Conservation (phyloP, 176 grass and related monocot species). For the Juncus effusus region DNA sequence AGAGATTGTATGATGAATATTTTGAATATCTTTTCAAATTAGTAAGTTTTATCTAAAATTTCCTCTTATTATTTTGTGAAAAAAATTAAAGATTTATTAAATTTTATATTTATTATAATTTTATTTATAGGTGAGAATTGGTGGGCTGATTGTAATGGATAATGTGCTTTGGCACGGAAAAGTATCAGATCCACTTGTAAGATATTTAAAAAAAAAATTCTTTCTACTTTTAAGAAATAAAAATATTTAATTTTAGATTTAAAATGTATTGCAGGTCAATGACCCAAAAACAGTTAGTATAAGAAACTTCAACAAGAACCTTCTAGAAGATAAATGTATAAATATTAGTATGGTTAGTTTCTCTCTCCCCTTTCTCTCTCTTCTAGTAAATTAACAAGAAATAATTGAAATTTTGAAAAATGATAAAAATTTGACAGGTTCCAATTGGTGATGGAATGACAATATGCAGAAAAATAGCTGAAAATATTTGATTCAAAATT, state of each 20-base stretch:
- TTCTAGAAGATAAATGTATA: constrained; percentile 77
- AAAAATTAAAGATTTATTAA: neutral
- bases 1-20: constrained; percentile 77
- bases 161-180: constrained; percentile 98
- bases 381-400: neutral
- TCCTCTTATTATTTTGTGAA: constrained; percentile 2
- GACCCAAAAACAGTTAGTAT: constrained; percentile 76
- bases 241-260: neutral
- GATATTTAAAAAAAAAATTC: constrained; percentile 22
- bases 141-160: constrained; percentile 89
- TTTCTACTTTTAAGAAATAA: neutral
- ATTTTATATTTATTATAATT: neutral
- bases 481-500: constrained; percentile 24
- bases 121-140: constrained; percentile 59
- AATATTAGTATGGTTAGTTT: constrained; percentile 70
- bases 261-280: constrained; percentile 46
- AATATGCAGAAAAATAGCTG: constrained; percentile 70
- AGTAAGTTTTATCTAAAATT: constrained; percentile 40
- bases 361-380: constrained; percentile 5
- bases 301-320: constrained; percentile 90
- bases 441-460: constrained; percentile 96
- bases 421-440: constrained; percentile 41
- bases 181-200: constrained; percentile 67
- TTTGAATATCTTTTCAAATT: constrained; percentile 82
- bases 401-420: constrained; percentile 22